Percentiles rank a stretch among this genome's conserved stretches.
Evolutionary conservation across 2,329 filamentous ascomycete species (phyloP).

Genomic region (Akanthomyces muscarius): DNA sequence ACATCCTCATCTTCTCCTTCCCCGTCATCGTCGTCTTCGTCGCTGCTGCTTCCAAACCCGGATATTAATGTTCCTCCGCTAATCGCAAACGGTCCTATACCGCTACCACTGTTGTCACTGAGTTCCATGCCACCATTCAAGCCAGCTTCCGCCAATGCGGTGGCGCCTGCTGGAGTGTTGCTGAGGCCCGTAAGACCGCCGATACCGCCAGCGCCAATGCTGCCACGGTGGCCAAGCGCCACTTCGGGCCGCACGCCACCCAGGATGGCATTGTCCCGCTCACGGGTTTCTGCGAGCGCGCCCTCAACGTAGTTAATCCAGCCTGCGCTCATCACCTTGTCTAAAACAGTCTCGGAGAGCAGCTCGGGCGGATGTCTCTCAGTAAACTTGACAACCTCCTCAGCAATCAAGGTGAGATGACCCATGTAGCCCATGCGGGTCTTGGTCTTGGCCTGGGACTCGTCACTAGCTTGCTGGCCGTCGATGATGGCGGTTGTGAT

Average conservation of each 20-base stretch:
- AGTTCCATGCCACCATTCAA: conserved; percentile 73
- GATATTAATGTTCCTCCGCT: conserved; percentile 73
- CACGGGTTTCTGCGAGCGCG: conserved; percentile 84
- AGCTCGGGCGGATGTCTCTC: conserved; percentile 88
- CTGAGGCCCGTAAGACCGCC: conserved; percentile 46
- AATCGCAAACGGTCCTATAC: conserved; percentile 68
- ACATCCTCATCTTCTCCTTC: conserved; percentile 78
- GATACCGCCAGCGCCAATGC: conserved; percentile 44
- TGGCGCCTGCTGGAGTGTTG: conserved; percentile 47
- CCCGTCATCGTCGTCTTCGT: conserved; percentile 94
- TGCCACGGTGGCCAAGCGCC: conserved; percentile 73
- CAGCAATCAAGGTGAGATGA: conserved; percentile 91
- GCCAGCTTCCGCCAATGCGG: conserved; percentile 74
- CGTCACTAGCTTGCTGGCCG: conserved; percentile 82
- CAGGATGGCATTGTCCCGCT: conserved; percentile 96
- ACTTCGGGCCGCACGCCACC: conserved; percentile 92
- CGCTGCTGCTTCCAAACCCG: conserved; percentile 90
- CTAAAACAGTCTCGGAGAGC: conserved; percentile 76
- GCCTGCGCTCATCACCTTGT: conserved; percentile 81
- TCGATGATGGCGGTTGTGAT: conserved; percentile 90
- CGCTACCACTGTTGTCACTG: conserved; percentile 58
- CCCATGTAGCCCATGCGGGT: conserved; percentile 98
- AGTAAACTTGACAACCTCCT: conserved; percentile 98
- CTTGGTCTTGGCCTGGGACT: conserved; percentile 75
- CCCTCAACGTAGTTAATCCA: conserved; percentile 97